Evolutionary conservation across 208 protist species (phyloP), one percentile per base, ranked within the genome.

Genomic region (Phytomonas sp.): DNA sequence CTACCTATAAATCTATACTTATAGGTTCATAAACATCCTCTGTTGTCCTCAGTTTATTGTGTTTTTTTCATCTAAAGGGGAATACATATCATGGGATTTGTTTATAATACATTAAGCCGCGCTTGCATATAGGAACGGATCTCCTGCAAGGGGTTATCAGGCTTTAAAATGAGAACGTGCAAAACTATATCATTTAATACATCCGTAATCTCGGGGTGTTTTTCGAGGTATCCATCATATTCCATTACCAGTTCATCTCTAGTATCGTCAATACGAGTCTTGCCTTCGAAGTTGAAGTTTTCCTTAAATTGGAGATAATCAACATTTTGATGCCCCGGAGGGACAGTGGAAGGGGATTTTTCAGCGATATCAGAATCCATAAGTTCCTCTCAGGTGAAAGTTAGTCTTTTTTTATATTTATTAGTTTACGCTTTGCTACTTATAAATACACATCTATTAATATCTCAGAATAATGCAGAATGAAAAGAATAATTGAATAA

Each of bases 261-360:
- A 62, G 71, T 74, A 72, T 89, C 85, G 69, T 93, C 88, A 52
- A 84, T 81, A 4, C 83, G 75, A 29, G 82, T 75, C 19, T 80
- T 74, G 33, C 84, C 83, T 63, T 89, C 84, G 60, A 85, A 93
- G 76, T 93, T 76, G 63, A 93, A 88, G 61, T 88, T 62, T 63
- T 89, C 87, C 69, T 89, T 78, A 34, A n/a, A 34, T 42, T 40
- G 60, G 19, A 64, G 36, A 64, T 64, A 23, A 4, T 40, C 36
- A 10, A 40, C 36, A 23, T 12, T 64, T 23, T 23, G 32, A 4
- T 23, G 12, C 14, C 1, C 14, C 12, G 7, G 31, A 10, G 60
- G 10, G 11, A 14, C 10, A 23, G 60, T 42, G 31, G 36, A 64
- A 1, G 32, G 31, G 19, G 60, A 16, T 12, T 34, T 64, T 64